These are phyloP conservation scores for Metschnikowia arizonensis DNA, from an alignment of 805 yeast genomes.

Conservation along the genomic window DNA sequence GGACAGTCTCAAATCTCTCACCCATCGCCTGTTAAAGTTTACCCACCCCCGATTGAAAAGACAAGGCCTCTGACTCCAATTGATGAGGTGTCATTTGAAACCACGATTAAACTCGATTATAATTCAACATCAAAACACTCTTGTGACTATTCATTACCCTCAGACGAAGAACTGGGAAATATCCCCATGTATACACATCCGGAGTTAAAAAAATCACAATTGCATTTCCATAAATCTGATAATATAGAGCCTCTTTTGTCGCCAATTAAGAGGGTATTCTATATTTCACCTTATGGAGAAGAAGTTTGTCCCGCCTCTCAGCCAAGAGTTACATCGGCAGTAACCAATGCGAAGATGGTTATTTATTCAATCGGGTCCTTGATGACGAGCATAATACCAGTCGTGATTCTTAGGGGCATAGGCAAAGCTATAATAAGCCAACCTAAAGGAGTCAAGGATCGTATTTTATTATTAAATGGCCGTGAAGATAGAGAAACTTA, in stretches of 20 bases:
- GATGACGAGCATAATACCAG: slow-evolving; percentile 83
- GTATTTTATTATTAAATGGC: slow-evolving; percentile 70
- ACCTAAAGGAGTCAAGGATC: slow-evolving; percentile 27
- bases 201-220: slow-evolving; percentile 66
- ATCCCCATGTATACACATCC: slow-evolving; percentile 75
- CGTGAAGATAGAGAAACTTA: slow-evolving; percentile 74
- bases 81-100: slow-evolving; percentile 4
- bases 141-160: slow-evolving; percentile 6
- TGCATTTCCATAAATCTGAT: slow-evolving; percentile 62
- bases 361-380: slow-evolving; percentile 83
- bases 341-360: slow-evolving; percentile 50
- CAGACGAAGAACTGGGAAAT: slow-evolving; percentile 51
- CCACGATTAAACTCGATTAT: not conserved
- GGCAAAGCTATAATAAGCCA: slow-evolving; percentile 52
- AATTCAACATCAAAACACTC: not conserved
- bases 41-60: slow-evolving; percentile 19
- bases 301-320: slow-evolving; percentile 78
- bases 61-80: slow-evolving; percentile 21
- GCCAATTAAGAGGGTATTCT: slow-evolving; percentile 68
- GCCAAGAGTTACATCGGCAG: slow-evolving; percentile 49
- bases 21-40: slow-evolving; percentile 43
- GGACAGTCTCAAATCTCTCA: slow-evolving; percentile 95
- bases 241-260: slow-evolving; percentile 59
- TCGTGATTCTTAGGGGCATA: slow-evolving; percentile 66
- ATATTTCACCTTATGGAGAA: slow-evolving; percentile 83